A percentile compares a stretch with the other conserved stretches of the same genome.
Evolutionary conservation across 768 basidiomycete species (phyloP).

Genomic region (Panus rudis): DNA sequence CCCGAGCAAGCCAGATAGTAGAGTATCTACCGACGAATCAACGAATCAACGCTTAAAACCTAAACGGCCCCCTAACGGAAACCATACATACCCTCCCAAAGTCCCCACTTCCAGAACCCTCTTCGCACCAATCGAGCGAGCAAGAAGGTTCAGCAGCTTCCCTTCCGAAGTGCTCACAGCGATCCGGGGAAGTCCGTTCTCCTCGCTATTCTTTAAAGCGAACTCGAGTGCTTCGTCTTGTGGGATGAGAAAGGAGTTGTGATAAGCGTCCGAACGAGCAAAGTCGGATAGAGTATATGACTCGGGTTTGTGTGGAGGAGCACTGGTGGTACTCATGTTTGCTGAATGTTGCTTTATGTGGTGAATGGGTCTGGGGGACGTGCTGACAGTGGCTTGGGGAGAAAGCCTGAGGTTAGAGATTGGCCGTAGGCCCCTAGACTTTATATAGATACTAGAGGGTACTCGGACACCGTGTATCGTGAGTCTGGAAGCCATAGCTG

Average conservation of each 20-base stretch:
- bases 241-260: conserved; percentile 46
- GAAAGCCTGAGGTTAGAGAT: too few species aligned
- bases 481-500: too few species aligned
- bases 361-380: too few species aligned
- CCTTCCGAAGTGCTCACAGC: conserved; percentile 49
- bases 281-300: too few species aligned
- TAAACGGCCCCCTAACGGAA: too few species aligned
- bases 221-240: conserved; percentile 37
- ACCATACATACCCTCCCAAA: conserved; percentile 45
- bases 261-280: conserved; percentile 36
- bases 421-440: too few species aligned
- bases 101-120: conserved; percentile 60
- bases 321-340: too few species aligned
- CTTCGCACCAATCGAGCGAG: conserved; percentile 44
- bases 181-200: conserved; percentile 42
- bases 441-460: too few species aligned
- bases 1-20: conserved; percentile 29
- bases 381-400: too few species aligned
- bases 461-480: too few species aligned
- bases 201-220: conserved; percentile 32
- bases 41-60: not conserved
- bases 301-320: too few species aligned
- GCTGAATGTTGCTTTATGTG: too few species aligned
- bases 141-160: conserved; percentile 49
- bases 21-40: conserved; percentile 22